These are phyloP conservation scores for Diaporthe vexans DNA, from an alignment of 2,329 filamentous ascomycete species.

Conservation along the genomic window DNA sequence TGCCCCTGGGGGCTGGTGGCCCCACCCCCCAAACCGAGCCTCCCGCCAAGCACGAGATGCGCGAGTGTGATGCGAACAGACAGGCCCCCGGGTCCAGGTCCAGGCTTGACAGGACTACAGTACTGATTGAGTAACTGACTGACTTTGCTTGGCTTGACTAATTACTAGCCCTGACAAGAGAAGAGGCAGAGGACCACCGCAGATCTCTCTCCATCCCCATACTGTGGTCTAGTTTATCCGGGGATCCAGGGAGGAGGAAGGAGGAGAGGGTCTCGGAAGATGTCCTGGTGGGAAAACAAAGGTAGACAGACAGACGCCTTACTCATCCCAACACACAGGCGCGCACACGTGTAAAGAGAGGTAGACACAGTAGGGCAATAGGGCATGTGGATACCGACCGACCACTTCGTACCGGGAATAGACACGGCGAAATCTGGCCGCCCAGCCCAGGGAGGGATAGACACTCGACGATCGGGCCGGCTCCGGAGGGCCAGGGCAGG, in stretches of 20 bases:
- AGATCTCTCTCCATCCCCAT: conserved; percentile 8
- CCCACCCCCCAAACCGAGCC: conserved; percentile 14
- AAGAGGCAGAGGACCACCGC: not conserved
- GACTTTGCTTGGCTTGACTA: too few species aligned
- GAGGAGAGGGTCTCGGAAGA: conserved; percentile 23
- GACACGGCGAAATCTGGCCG: not conserved
- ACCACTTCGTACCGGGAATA: not conserved
- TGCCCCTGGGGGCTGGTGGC: not conserved
- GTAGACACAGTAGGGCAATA: not conserved
- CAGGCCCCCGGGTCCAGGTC: not conserved
- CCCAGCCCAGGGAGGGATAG: not conserved
- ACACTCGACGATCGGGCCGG: conserved; percentile 28
- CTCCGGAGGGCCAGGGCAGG: conserved; percentile 3
- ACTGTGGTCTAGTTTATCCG: conserved; percentile 12
- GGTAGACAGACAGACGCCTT: too few species aligned
- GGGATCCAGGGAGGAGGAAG: not conserved
- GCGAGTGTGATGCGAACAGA: not conserved
- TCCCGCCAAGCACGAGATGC: conserved; percentile 1
- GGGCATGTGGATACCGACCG: not conserved
- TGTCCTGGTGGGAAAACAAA: conserved; percentile 16
- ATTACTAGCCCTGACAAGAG: not conserved
- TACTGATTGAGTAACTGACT: not conserved
- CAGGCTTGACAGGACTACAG: not conserved
- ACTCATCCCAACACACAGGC: not conserved
- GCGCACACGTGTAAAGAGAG: not conserved